These are phyloP conservation scores for Funneliformis geosporum DNA, from an alignment of 192 early-diverging fungal genomes.

Conservation along the genomic window DNA sequence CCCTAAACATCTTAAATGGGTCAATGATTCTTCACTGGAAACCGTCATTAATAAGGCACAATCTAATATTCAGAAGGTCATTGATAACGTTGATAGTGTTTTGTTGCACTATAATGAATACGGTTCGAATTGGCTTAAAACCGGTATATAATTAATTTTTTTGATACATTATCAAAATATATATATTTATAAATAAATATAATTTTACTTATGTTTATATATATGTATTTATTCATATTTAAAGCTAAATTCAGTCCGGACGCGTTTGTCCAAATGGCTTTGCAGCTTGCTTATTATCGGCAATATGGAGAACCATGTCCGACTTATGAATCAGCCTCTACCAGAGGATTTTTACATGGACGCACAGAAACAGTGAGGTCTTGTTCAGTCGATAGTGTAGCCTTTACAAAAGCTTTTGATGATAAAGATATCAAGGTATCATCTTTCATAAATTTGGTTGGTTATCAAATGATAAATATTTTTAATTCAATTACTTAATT, in stretches of 20 bases:
- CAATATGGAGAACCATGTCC: constrained; percentile 67
- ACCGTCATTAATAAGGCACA: constrained; percentile 64
- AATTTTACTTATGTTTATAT: too few species aligned
- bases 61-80: constrained; percentile 60
- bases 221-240: neutral
- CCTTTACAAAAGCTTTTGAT: constrained; percentile 74
- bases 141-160: constrained; percentile 36
- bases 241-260: constrained; percentile 78
- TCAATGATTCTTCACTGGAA: constrained; percentile 54
- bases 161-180: neutral
- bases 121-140: constrained; percentile 86
- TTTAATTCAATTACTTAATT: neutral
- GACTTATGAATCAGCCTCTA: constrained; percentile 79
- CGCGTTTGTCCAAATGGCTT: constrained; percentile 86
- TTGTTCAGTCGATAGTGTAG: constrained; percentile 73
- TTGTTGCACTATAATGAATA: constrained; percentile 72
- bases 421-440: constrained; percentile 59
- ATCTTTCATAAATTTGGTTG: neutral
- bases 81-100: constrained; percentile 70
- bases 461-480: neutral
- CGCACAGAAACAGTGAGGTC: constrained; percentile 92
- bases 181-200: too few species aligned
- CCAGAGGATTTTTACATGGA: constrained; percentile 74
- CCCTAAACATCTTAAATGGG: constrained; percentile 75
- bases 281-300: constrained; percentile 83